Conservation (phyloP, 2,329 filamentous ascomycete species). For the Botrytis byssoidea region DNA sequence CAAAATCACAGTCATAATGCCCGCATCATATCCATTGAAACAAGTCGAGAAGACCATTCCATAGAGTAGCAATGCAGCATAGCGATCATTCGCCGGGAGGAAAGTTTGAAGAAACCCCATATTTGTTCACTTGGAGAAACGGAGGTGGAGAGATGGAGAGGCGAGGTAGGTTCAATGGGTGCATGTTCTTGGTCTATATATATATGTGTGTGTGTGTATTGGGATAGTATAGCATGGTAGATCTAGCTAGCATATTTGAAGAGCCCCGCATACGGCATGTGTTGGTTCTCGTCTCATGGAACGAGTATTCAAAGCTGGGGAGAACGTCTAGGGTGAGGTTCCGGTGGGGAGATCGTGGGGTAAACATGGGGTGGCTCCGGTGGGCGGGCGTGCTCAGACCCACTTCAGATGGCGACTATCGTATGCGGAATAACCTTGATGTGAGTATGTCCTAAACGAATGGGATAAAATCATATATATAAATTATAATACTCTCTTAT, state of each 20-base stretch:
- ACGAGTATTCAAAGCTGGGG: neutral
- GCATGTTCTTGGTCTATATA: constrained; percentile 30
- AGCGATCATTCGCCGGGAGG: constrained; percentile 43
- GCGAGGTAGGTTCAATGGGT: constrained; percentile 28
- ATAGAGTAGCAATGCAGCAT: constrained; percentile 39
- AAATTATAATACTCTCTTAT: neutral
- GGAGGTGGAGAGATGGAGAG: neutral
- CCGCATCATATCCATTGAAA: constrained; percentile 46
- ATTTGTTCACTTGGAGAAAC: neutral
- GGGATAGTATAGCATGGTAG: neutral
- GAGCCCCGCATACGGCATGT: neutral
- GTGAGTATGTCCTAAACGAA: neutral
- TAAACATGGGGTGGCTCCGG: neutral
- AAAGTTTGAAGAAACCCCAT: constrained; percentile 29
- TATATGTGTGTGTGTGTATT: neutral
- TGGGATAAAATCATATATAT: neutral
- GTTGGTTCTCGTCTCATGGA: neutral
- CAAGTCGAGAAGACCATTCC: constrained; percentile 44
- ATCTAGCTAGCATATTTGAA: neutral
- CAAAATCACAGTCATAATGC: constrained; percentile 46
- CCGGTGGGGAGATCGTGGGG: constrained; percentile 10
- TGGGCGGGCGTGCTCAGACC: neutral
- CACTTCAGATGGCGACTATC: neutral
- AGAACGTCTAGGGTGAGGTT: neutral
- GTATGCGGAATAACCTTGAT: neutral